phyloP scores from a whole-genome alignment of 495 filamentous ascomycete species.

The Neurospora sp. region DNA sequence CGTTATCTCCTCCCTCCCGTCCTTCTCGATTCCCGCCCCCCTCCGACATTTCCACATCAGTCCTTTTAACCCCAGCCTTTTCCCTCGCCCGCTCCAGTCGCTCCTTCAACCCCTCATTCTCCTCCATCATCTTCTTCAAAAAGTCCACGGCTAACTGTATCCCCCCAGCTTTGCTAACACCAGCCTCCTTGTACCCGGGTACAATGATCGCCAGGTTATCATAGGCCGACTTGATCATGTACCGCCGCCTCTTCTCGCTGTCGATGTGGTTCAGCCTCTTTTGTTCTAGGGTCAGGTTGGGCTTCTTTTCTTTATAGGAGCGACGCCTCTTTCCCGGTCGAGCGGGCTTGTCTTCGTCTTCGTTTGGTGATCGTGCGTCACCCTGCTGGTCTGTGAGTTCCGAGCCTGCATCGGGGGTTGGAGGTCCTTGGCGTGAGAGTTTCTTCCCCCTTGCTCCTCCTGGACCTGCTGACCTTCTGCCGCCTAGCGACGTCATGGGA shows the following conservation, averaged over 20 bases:
- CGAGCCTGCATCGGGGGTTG: background rate
- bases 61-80: background rate
- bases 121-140: constrained; percentile 58
- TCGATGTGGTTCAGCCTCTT: constrained; percentile 82
- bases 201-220: constrained; percentile 62
- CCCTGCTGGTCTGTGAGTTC: background rate
- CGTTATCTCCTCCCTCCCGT: background rate
- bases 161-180: constrained; percentile 72
- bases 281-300: constrained; percentile 64
- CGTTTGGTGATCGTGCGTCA: background rate
- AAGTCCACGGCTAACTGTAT: constrained; percentile 61
- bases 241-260: constrained; percentile 79
- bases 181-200: constrained; percentile 56
- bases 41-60: background rate
- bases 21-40: background rate
- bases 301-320: constrained; percentile 46
- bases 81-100: constrained; percentile 25
- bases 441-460: background rate
- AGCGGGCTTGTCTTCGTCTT: background rate
- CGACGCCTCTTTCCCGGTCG: background rate
- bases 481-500: background rate
- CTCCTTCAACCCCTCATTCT: constrained; percentile 46
- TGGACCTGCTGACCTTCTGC: background rate
- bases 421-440: background rate
- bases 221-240: constrained; percentile 68